Evolutionary conservation across 805 yeast genomes (phyloP), one percentile per base, ranked within the genome.

Genomic region (Yamadazyma olivae): DNA sequence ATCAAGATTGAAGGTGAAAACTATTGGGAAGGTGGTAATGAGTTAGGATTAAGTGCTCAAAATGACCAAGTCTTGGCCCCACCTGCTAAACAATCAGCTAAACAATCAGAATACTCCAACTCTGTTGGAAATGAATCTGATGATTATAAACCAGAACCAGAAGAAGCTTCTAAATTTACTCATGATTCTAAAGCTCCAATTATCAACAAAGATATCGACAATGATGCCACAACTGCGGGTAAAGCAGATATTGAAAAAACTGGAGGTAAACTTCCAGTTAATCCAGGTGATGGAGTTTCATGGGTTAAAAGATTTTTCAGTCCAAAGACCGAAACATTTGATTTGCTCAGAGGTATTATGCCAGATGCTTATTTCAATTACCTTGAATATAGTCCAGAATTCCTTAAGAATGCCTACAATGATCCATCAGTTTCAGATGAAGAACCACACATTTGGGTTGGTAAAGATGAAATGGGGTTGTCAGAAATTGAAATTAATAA

Each of bases 401-500:
- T 66, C 41, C 50, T 67, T 22, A 56, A 57, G 39, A 51, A 56
- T 33, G 69, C 73, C 15, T 81, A 77, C 48, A 64, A 70, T 24
- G 75, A 78, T 49, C 86, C 87, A 17, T 73, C 75, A 27, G 71
- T 78, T 25, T 58, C 53, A n/a, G 80, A 69, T 21, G 71, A 61
- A 6, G 77, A 65, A 41, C 86, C 88, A 20, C 72, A 73, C 38
- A 64, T 83, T 33, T 85, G 95, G 95, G 64, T 83, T 43, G 78
- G 83, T 28, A 73, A 65, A 46, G 95, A 85, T 57, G 64, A 73
- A 5, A 60, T 79, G 65, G 91, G 93, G 4, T 67, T 85, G 36
- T 73, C 85, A 13, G 71, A 72, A 33, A 69, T 72, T 39, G 80
- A 82, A 52, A 72, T 79, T 43, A 64, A 63, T 23, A 71, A 71